These are phyloP conservation scores for Plasmopara viticola DNA, from an alignment of 352 stramenopile species.

Conservation along the genomic window DNA sequence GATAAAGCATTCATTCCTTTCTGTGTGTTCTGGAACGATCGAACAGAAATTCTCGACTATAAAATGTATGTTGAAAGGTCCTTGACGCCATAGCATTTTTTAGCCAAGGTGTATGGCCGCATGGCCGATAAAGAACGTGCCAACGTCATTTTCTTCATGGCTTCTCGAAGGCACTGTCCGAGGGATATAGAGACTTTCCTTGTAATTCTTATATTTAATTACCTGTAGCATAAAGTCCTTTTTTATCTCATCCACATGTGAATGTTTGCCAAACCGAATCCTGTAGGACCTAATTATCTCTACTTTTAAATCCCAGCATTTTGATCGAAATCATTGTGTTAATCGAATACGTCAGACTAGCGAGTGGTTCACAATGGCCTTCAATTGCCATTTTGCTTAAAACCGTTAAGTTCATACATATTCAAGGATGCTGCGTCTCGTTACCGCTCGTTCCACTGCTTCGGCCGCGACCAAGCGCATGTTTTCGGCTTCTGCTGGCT, in stretches of 20 bases:
- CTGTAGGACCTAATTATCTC: background rate
- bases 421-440: slow-evolving; percentile 22
- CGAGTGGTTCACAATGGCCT: slow-evolving; percentile 2
- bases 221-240: too few relatives aligned
- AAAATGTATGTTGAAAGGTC: too few relatives aligned
- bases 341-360: background rate
- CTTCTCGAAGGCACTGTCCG: too few relatives aligned
- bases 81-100: too few relatives aligned
- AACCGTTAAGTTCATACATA: slow-evolving; percentile 10
- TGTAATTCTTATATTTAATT: too few relatives aligned
- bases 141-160: too few relatives aligned
- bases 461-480: slow-evolving; percentile 32
- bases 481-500: slow-evolving; percentile 42
- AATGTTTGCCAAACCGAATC: too few relatives aligned
- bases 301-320: background rate
- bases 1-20: slow-evolving; percentile 19
- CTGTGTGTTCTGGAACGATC: slow-evolving; percentile 25
- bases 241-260: too few relatives aligned
- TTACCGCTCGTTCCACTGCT: slow-evolving; percentile 12
- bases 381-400: slow-evolving; percentile 32
- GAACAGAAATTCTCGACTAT: background rate
- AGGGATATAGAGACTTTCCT: too few relatives aligned
- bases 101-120: too few relatives aligned
- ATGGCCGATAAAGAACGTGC: too few relatives aligned
- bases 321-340: background rate